Percentiles rank a stretch among this genome's conserved stretches.
These are phyloP conservation scores for Tetragonia tetragonoides DNA, from an alignment of 148 eudicot genomes.

Conservation along the genomic window DNA sequence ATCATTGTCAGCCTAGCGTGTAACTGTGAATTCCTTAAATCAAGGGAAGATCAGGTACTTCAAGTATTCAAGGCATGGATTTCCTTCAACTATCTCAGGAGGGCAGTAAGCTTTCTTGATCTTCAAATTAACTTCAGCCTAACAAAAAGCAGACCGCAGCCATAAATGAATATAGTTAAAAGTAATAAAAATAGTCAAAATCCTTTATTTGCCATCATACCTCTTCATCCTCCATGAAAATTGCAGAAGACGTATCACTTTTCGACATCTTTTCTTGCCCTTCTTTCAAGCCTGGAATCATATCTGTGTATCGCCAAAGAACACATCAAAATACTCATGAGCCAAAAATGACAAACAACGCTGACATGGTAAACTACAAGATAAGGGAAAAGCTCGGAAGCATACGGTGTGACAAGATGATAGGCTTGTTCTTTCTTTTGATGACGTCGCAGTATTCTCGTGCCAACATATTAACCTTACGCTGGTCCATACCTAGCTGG, in stretches of 20 bases:
- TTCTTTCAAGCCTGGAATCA: conserved; percentile 92
- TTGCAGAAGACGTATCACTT: conserved; percentile 70
- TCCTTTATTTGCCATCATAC: conserved; percentile 22
- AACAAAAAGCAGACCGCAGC: conserved; percentile 4
- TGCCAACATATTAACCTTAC: conserved; percentile 92
- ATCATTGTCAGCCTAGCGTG: conserved; percentile 61
- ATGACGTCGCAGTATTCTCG: conserved; percentile 94
- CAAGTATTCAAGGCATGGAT: conserved; percentile 85
- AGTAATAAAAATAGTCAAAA: no score
- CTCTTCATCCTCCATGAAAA: conserved; percentile 96
- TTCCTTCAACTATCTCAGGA: conserved; percentile 55
- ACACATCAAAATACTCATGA: neutral
- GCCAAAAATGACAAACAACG: neutral
- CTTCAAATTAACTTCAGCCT: conserved; percentile 80
- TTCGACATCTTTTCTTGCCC: conserved; percentile 98
- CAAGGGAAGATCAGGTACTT: conserved; percentile 76
- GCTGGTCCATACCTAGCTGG: conserved; percentile 94
- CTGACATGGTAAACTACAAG: no score
- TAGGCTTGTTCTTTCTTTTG: conserved; percentile 93
- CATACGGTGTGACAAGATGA: conserved; percentile 91
- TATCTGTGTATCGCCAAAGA: conserved; percentile 46
- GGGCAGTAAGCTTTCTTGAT: conserved; percentile 93
- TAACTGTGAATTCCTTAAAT: conserved; percentile 69
- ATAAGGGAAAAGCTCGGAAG: conserved; percentile 3
- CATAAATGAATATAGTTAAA: neutral